These are phyloP conservation scores for Salix purpurea DNA, from an alignment of 345 rosid species.

Conservation along the genomic window DNA sequence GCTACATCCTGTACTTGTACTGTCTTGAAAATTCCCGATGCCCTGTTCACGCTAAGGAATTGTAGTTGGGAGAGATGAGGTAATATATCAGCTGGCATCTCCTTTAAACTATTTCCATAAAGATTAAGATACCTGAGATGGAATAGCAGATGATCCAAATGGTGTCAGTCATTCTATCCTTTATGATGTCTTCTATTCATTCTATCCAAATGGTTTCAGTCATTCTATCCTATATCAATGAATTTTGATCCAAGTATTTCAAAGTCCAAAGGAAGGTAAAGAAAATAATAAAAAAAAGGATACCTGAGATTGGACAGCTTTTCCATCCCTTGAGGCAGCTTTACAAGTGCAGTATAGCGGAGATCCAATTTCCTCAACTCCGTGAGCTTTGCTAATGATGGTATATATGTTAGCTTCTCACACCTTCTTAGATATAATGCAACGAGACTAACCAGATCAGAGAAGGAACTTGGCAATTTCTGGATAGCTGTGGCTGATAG, in stretches of 20 bases:
- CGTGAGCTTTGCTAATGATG: conserved; percentile 12
- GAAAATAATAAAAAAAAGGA: background rate
- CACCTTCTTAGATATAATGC: conserved; percentile 3
- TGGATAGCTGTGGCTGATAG: background rate
- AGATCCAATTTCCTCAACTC: conserved; percentile 22
- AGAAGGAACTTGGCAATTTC: conserved; percentile 17
- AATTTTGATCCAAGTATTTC: background rate
- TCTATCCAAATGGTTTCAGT: background rate
- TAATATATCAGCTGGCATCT: conserved; percentile 6
- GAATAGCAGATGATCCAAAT: background rate
- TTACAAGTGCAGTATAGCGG: background rate
- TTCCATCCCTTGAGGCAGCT: conserved; percentile 21
- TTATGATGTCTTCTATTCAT: background rate
- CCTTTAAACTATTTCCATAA: background rate
- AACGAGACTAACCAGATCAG: conserved; percentile 10
- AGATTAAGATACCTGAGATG: background rate
- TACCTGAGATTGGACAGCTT: conserved; percentile 17
- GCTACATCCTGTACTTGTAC: conserved; percentile 7
- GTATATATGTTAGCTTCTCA: background rate
- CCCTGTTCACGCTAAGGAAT: background rate
- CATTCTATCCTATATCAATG: background rate
- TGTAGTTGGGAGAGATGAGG: conserved; percentile 3
- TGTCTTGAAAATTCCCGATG: background rate
- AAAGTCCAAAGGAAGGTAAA: background rate
- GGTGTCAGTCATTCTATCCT: too few species aligned